Conservation (phyloP, 192 early-diverging fungal genomes). For the Gamsiella multidivaricata region DNA sequence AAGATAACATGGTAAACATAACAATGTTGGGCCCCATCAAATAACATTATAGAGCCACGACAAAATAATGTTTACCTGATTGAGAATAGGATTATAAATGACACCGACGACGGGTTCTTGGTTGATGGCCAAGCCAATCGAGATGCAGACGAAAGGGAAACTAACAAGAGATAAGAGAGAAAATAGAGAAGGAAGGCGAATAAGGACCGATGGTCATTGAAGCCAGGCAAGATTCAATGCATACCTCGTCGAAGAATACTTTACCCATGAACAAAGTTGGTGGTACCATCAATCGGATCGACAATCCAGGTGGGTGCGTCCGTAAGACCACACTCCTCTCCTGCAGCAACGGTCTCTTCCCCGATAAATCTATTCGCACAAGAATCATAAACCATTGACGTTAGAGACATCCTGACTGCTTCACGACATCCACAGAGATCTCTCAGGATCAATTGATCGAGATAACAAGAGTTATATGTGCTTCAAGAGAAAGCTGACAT, state of each 20-base stretch:
- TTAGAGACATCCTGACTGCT: too few species aligned
- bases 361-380: conserved; percentile 78
- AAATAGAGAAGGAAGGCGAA: not conserved
- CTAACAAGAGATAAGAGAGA: conserved; percentile 21
- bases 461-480: too few species aligned
- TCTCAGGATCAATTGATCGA: not conserved
- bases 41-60: too few species aligned
- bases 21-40: too few species aligned
- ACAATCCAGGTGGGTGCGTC: conserved; percentile 90
- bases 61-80: conserved; percentile 71
- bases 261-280: conserved; percentile 80
- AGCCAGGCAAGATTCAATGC: not conserved
- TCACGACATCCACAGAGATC: not conserved
- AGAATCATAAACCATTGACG: not conserved
- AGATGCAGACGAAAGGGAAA: conserved; percentile 87
- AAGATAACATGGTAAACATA: not conserved
- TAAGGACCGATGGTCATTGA: too few species aligned
- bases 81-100: conserved; percentile 89
- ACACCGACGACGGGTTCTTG: conserved; percentile 86
- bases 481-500: not conserved
- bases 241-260: not conserved
- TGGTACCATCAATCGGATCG: conserved; percentile 88
- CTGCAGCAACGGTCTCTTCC: conserved; percentile 82
- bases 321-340: conserved; percentile 63
- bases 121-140: conserved; percentile 84